Percentiles rank a stretch among this genome's conserved stretches.
These are phyloP conservation scores for Fusarium praegraminearum DNA, from an alignment of 2,329 filamentous ascomycete genomes.

Conservation along the genomic window DNA sequence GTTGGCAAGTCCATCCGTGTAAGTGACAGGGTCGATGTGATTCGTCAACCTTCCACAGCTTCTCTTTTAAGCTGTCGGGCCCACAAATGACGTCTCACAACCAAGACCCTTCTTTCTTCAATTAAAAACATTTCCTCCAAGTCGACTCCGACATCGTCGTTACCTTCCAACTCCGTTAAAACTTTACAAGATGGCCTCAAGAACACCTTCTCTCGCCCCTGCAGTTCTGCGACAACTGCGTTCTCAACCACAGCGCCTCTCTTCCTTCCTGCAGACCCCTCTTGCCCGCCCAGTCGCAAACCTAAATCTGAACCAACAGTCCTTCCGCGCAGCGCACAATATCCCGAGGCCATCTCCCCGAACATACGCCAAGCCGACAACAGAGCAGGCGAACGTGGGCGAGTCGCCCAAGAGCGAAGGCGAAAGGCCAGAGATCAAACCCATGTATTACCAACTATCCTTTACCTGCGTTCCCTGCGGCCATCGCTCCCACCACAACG, in stretches of 20 bases:
- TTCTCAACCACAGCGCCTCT: constrained; percentile 28
- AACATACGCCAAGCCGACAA: constrained; percentile 26
- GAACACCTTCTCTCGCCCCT: constrained; percentile 36
- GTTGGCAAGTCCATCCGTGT: constrained; percentile 10
- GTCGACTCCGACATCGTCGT: constrained; percentile 17
- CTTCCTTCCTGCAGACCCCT: constrained; percentile 25
- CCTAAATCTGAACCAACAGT: constrained; percentile 10
- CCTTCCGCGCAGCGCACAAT: constrained; percentile 51
- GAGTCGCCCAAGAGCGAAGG: constrained; percentile 48
- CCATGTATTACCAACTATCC: constrained; percentile 85
- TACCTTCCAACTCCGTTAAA: constrained; percentile 4
- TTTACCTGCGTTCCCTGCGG: constrained; percentile 94
- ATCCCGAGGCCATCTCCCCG: constrained; percentile 52
- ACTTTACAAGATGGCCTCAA: constrained; percentile 48
- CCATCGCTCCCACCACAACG: constrained; percentile 81
- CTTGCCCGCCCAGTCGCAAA: constrained; percentile 17
- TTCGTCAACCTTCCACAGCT: constrained; percentile 33
- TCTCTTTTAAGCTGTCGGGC: constrained; percentile 12
- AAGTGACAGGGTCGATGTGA: constrained; percentile 32
- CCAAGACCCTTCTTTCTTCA: constrained; percentile 21
- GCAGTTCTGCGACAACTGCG: constrained; percentile 38
- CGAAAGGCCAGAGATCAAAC: constrained; percentile 49
- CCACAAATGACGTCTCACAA: constrained; percentile 43
- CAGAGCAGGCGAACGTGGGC: constrained; percentile 16
- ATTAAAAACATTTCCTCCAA: constrained; percentile 37